phyloP scores from a whole-genome alignment of 2,329 filamentous ascomycete genomes.

The Fusarium sulawesiense region DNA sequence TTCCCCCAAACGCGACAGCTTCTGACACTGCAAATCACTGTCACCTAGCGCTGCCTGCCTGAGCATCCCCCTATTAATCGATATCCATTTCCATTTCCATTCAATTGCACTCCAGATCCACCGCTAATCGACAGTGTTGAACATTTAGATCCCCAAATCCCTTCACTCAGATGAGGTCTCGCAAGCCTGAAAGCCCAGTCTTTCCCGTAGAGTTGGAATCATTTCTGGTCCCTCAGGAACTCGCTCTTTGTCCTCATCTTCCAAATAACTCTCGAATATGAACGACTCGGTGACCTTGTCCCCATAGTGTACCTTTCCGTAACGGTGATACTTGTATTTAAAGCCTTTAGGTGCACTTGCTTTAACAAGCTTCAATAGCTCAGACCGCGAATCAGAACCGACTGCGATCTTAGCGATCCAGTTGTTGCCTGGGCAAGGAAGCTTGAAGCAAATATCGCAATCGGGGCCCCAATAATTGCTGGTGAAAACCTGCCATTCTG shows the following conservation, averaged over 20 bases:
- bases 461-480: rapidly evolving
- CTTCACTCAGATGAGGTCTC: too few relatives aligned
- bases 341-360: too few relatives aligned
- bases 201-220: neutral
- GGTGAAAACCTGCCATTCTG: rapidly evolving
- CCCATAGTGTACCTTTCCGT: rapidly evolving
- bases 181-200: neutral
- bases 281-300: rapidly evolving
- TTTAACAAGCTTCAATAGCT: too few relatives aligned
- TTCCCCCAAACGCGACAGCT: neutral
- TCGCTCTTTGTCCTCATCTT: rapidly evolving
- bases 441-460: too few relatives aligned
- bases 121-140: too few relatives aligned
- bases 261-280: neutral
- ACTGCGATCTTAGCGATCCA: too few relatives aligned
- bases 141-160: too few relatives aligned
- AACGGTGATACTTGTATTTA: too few relatives aligned
- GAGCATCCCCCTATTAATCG: neutral
- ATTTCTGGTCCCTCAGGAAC: neutral
- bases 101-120: too few relatives aligned
- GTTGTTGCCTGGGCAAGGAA: too few relatives aligned
- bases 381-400: rapidly evolving
- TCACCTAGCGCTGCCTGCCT: neutral
- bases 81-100: neutral
- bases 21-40: neutral